Evolutionary conservation across 2,329 filamentous ascomycete genomes (phyloP).

Genomic region (Microsporum ferrugineum): DNA sequence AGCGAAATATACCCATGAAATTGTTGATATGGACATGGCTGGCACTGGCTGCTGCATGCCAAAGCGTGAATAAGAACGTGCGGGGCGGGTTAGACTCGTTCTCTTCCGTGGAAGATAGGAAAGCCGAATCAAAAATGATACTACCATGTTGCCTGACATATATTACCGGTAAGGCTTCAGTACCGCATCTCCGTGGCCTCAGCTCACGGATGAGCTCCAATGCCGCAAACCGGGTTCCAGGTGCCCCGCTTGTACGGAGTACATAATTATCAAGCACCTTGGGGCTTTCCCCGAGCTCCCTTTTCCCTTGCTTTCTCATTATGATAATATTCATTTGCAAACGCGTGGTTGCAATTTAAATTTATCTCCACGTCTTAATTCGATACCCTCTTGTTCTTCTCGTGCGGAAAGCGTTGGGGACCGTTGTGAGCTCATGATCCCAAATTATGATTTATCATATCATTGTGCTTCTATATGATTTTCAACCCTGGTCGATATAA

Average conservation of each 20-base stretch:
- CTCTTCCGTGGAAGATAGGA: not conserved
- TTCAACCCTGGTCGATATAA: not conserved
- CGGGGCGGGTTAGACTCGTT: not conserved
- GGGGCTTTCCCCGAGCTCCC: not conserved
- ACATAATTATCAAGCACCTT: not conserved
- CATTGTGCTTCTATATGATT: not conserved
- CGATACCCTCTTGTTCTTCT: not conserved
- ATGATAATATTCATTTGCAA: not conserved
- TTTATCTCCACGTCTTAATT: not conserved
- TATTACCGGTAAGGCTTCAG: not conserved
- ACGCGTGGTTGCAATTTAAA: not conserved
- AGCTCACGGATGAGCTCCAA: not conserved
- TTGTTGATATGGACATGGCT: not conserved
- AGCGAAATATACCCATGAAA: not conserved
- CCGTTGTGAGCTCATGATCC: not conserved
- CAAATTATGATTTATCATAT: not conserved
- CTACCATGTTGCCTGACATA: not conserved
- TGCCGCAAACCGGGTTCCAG: not conserved
- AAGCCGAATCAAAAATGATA: not conserved
- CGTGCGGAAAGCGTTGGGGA: not conserved
- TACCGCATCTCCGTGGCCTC: not conserved
- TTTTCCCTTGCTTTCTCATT: not conserved
- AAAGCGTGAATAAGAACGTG: not conserved
- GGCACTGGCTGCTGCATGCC: not conserved
- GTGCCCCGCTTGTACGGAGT: not conserved